Base-by-base conservation (phyloP, 371 early-diverging fungal genomes). In the Zychaea mexicana region DNA sequence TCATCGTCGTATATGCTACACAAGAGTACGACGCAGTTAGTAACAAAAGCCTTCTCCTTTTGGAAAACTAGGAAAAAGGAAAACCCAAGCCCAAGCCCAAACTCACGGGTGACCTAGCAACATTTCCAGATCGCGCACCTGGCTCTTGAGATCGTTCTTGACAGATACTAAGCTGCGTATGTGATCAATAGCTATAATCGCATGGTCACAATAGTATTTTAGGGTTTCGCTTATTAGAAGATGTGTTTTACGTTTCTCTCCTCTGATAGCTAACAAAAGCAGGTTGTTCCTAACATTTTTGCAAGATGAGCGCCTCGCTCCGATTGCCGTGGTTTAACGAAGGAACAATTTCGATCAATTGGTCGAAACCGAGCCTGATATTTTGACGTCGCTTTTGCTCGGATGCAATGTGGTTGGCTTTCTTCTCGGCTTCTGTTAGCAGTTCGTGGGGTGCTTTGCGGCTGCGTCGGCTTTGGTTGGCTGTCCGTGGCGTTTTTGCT, bases 401-500 rank as follows among this genome's bases (percentile, higher is more conserved):
- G 9, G 92, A 92, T 1, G 92, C 94, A 73, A 97, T 96, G 76
- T 97, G 98, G 76, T 96, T 97, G 4, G 94, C 91, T 60, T 93
- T 88, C 76, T 97, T 96, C 69, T 96, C 94, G n/a, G 91, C 90
- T 57, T 93, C 94, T 2, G 96, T 93, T 68, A 96, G 76, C 17
- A 95, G 79, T 67, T 95, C 92, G 64, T 81, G 81, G 28, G 81
- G 76, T 39, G 78, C 73, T 58, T 81, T 81, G 13, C 81, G 73
- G 21, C 70, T 59, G 45, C 74, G 70, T 22, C 72, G 72, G 42
- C 0, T 17, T 4, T 42, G 6, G 42, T 42, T 42, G 42, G 2
- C 15, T 42, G n/a, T n/a, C n/a, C n/a, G n/a, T 36, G 9, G 38
- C 15, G 38, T 7, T 36, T 36, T 7, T 36, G 38, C 9, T 36